Evolutionary conservation across 108 stramenopile species (phyloP).

Genomic region (Chaetoceros tenuissimus): DNA sequence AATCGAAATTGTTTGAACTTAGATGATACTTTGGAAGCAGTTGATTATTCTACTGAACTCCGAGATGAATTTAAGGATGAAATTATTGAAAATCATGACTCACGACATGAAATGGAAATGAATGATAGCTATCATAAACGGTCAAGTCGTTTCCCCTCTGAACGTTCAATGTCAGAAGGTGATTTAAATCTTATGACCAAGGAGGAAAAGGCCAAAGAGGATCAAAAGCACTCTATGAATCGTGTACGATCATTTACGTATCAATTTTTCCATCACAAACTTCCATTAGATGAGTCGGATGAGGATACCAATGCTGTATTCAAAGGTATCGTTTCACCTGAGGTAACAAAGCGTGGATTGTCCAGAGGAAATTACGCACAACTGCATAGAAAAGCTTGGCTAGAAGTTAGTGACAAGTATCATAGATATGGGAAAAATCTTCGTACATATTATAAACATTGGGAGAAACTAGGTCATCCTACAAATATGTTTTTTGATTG

Average conservation of each 20-base stretch:
- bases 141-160: not conserved
- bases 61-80: no score
- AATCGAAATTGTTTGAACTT: not conserved
- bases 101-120: no score
- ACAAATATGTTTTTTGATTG: conserved; percentile 81
- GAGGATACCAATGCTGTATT: conserved; percentile 30
- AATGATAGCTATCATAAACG: not conserved
- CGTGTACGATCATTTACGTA: not conserved
- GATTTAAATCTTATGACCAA: not conserved
- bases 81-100: no score
- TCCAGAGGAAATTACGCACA: conserved; percentile 68
- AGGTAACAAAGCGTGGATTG: conserved; percentile 64
- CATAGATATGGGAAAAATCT: conserved; percentile 92
- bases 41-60: no score
- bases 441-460: conserved; percentile 80
- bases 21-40: not conserved
- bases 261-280: conserved; percentile 6
- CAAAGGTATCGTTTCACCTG: conserved; percentile 66
- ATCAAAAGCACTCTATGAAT: conserved; percentile 3
- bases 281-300: conserved; percentile 1
- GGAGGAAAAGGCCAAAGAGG: not conserved
- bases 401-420: conserved; percentile 85
- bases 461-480: conserved; percentile 61
- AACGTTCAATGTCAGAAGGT: not conserved
- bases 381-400: conserved; percentile 78